Conservation (phyloP, 2,329 filamentous ascomycete species). For the Didymella pomorum region DNA sequence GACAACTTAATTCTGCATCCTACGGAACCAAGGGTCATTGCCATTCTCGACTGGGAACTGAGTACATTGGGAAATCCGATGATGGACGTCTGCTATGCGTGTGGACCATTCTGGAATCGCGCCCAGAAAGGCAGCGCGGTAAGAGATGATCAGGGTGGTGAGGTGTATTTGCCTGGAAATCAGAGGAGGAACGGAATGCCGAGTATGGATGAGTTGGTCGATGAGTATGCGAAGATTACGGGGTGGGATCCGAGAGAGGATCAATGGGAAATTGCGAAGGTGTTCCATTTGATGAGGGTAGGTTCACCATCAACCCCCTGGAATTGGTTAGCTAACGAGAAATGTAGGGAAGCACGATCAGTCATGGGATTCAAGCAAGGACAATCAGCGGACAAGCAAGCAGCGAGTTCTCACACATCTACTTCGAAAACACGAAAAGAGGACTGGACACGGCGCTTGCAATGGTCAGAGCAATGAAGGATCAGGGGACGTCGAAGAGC, state of each 20-base stretch:
- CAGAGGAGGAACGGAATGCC: slow-evolving; percentile 69
- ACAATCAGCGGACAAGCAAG: slow-evolving; percentile 49
- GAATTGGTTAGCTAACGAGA: neutral
- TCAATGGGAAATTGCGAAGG: slow-evolving; percentile 46
- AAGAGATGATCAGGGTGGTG: slow-evolving; percentile 51
- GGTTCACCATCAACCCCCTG: slow-evolving; percentile 10
- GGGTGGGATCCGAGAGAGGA: slow-evolving; percentile 71
- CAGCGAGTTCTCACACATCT: slow-evolving; percentile 47
- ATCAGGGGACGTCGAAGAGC: slow-evolving; percentile 34
- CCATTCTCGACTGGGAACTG: slow-evolving; percentile 97
- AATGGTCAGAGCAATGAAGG: slow-evolving; percentile 40
- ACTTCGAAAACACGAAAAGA: slow-evolving; percentile 46
- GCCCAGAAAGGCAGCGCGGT: slow-evolving; percentile 26
- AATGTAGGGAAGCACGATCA: slow-evolving; percentile 43
- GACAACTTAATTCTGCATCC: slow-evolving; percentile 74
- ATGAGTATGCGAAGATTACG: slow-evolving; percentile 70
- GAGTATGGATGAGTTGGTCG: slow-evolving; percentile 63
- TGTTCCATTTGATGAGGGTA: slow-evolving; percentile 49
- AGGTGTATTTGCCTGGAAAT: slow-evolving; percentile 41
- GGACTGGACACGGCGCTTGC: slow-evolving; percentile 41
- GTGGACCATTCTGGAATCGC: slow-evolving; percentile 57
- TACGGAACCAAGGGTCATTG: slow-evolving; percentile 85
- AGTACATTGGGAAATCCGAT: slow-evolving; percentile 93
- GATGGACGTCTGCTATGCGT: slow-evolving; percentile 86
- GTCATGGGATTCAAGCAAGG: slow-evolving; percentile 47